Percentiles rank a stretch among this genome's conserved stretches.
Conservation (phyloP, 2,329 filamentous ascomycete species). For the Xylaria sp. region DNA sequence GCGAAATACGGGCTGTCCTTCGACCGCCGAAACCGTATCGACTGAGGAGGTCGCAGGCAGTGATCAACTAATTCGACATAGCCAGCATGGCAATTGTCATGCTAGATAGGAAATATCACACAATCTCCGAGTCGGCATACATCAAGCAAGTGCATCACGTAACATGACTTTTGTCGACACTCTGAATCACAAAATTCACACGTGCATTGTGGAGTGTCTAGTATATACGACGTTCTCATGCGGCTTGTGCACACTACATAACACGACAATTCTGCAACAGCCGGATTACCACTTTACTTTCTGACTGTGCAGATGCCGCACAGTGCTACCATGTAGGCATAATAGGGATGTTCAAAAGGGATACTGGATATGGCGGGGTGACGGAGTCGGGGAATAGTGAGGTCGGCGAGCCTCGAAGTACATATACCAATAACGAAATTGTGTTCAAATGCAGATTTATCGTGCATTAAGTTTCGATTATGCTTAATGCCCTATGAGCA, state of each 20-base stretch:
- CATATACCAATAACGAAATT: not conserved
- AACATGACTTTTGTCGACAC: not conserved
- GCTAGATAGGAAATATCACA: not conserved
- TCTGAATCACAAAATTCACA: not conserved
- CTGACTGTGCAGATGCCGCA: too few species aligned
- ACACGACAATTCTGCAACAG: not conserved
- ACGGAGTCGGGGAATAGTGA: not conserved
- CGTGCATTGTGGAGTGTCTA: not conserved
- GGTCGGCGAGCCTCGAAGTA: not conserved
- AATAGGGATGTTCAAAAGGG: not conserved
- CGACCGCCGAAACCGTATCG: not conserved
- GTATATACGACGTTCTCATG: not conserved
- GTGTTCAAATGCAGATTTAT: not conserved
- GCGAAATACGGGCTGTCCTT: not conserved
- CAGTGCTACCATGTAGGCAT: not conserved
- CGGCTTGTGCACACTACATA: not conserved
- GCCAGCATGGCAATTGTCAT: not conserved
- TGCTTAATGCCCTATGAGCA: not conserved
- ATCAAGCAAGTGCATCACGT: not conserved
- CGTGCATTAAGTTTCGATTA: not conserved
- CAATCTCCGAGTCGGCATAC: not conserved
- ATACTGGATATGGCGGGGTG: not conserved
- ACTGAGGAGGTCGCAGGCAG: not conserved
- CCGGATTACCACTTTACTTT: constrained; percentile 2
- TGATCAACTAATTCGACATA: not conserved